Evolutionary conservation across 768 basidiomycete species (phyloP), one percentile per base, ranked within the genome.

Genomic region (Polyporus arcularius): DNA sequence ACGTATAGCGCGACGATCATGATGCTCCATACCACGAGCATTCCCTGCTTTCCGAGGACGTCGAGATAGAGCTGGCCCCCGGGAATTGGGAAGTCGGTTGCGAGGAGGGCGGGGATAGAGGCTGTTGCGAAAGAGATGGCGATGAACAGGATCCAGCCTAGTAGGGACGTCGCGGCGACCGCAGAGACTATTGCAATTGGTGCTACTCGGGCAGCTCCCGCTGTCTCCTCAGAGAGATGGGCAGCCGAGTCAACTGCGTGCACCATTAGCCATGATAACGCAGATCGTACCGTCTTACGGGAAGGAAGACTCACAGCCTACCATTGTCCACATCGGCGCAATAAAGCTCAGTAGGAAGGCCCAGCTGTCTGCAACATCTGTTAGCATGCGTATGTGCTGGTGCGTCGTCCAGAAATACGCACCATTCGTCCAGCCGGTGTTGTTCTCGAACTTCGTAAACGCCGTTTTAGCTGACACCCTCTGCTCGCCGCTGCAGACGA

Each of bases 281-380:
- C 8, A 4, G 9, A 8, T 26, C 21, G 2, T 1, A 26, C 21
- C 21, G 21, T 26, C 21, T 26, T 26, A 49, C 12, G 12, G 26
- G 32, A 2, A 35, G 35, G 11, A 35, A 35, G 35, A 72, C 86
- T 65, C 58, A 89, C 88, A 90, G 61, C 88, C 89, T 1, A 87
- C 89, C 57, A 90, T 71, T 3, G 87, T 87, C 88, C 88, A 90
- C 88, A 90, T 90, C 0, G 87, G 85, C 3, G 88, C 79, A 0
- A 87, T 87, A 67, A 90, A 89, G 0, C 88, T 79, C 38, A 90
- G 68, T 62, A 89, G 76, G 69, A 89, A 89, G 0, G 87, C 86
- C 87, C 87, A 89, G 14, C 85, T 85, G 70, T 81, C 88, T 89
- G 67, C 30, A 45, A n/a, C 0, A 9, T 30, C 18, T 42, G 40